phyloP scores from a whole-genome alignment of 176 grass and related monocot genomes.

The Triticum dicoccoides region DNA sequence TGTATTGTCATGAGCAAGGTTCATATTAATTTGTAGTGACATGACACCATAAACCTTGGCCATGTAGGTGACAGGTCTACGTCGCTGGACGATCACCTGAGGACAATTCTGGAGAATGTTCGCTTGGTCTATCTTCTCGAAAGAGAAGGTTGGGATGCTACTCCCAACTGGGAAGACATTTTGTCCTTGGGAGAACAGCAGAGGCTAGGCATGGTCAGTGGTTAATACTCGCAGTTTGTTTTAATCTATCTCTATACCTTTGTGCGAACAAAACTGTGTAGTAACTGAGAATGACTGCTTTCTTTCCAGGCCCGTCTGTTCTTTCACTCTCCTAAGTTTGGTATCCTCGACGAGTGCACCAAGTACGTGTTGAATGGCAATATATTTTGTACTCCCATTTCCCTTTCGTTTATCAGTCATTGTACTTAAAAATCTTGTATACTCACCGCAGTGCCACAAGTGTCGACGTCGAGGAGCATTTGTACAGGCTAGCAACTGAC shows the following conservation, averaged over 20 bases:
- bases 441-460: slow-evolving; percentile 76
- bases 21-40: slow-evolving; percentile 1
- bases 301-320: slow-evolving; percentile 86
- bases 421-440: slow-evolving; percentile 19
- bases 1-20: neutral
- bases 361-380: slow-evolving; percentile 44
- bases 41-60: slow-evolving; percentile 1
- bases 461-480: slow-evolving; percentile 94
- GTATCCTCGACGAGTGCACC: slow-evolving; percentile 96
- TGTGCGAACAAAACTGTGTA: neutral
- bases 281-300: slow-evolving; percentile 4
- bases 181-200: slow-evolving; percentile 96
- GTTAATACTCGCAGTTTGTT: neutral
- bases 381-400: neutral
- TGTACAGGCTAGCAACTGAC: slow-evolving; percentile 83
- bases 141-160: slow-evolving; percentile 96
- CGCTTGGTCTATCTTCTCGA: slow-evolving; percentile 96
- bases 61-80: slow-evolving; percentile 47
- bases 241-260: neutral
- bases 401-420: neutral
- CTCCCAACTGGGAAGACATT: slow-evolving; percentile 94
- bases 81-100: slow-evolving; percentile 70
- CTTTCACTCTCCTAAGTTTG: slow-evolving; percentile 87
- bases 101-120: slow-evolving; percentile 82
- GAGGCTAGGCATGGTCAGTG: slow-evolving; percentile 94